Percentiles rank a stretch among this genome's conserved stretches.
phyloP scores from a whole-genome alignment of 1,284 basidiomycete species.

The Phenoliferia sp. region DNA sequence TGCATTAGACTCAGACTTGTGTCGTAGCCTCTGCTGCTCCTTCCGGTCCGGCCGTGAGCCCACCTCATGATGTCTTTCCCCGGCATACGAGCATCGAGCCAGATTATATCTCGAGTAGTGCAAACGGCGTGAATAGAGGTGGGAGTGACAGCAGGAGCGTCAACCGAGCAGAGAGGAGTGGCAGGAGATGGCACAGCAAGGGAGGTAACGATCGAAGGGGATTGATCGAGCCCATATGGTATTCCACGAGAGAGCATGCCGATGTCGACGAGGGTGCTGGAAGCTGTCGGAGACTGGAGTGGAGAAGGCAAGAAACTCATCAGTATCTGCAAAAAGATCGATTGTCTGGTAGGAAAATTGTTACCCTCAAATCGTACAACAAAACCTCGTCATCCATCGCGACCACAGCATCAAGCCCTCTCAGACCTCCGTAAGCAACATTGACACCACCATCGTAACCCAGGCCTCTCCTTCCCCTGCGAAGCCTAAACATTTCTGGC shows the following conservation, averaged over 20 bases:
- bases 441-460: conserved; percentile 13
- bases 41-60: conserved; percentile 15
- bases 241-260: not conserved
- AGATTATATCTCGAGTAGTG: conserved; percentile 24
- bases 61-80: conserved; percentile 16
- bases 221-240: not conserved
- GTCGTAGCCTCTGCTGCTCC: conserved; percentile 16
- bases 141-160: not conserved
- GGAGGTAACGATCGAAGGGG: conserved; percentile 4
- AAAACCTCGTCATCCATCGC: conserved; percentile 24
- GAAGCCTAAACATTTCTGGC: conserved; percentile 16
- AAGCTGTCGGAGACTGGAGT: conserved; percentile 1
- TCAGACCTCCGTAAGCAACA: conserved; percentile 9
- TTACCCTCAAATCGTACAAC: conserved; percentile 24
- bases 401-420: conserved; percentile 21
- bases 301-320: too few species aligned
- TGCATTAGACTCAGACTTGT: conserved; percentile 11
- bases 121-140: conserved; percentile 12
- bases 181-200: not conserved
- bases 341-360: too few species aligned
- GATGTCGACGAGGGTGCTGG: not conserved
- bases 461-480: conserved; percentile 8
- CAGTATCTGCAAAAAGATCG: too few species aligned
- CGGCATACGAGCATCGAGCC: conserved; percentile 26
- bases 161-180: not conserved